phyloP scores from a whole-genome alignment of 352 stramenopile species.

The Phytophthora crassamura region DNA sequence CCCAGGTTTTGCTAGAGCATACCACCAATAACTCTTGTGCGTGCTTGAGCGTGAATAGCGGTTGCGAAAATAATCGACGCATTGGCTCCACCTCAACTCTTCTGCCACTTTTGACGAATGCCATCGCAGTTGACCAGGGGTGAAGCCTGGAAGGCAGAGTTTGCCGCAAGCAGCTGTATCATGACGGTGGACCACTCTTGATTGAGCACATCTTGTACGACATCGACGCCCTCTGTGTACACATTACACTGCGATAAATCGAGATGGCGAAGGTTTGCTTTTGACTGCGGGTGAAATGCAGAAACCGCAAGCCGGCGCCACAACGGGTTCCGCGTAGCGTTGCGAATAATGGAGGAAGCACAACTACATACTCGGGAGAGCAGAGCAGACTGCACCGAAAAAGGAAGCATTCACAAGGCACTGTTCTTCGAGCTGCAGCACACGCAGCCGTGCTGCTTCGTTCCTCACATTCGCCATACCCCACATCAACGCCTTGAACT shows the following conservation, averaged over 20 bases:
- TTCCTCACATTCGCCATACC: constrained; percentile 5
- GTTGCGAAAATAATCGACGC: constrained; percentile 24
- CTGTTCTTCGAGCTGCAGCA: constrained; percentile 6
- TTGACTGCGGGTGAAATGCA: constrained; percentile 28
- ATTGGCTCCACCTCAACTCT: constrained; percentile 24
- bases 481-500: constrained; percentile 19
- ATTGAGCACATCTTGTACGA: constrained; percentile 4
- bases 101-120: constrained; percentile 15
- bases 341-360: constrained; percentile 8
- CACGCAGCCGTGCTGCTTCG: neutral
- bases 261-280: constrained; percentile 11
- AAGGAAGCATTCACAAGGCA: constrained; percentile 7
- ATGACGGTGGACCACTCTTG: constrained; percentile 22
- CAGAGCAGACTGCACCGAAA: constrained; percentile 20
- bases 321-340: neutral
- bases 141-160: neutral
- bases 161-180: constrained; percentile 5
- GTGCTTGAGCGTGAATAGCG: constrained; percentile 12
- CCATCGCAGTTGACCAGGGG: neutral
- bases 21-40: constrained; percentile 16
- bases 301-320: constrained; percentile 33
- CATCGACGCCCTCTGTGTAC: constrained; percentile 14
- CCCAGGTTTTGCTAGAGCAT: constrained; percentile 13
- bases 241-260: constrained; percentile 27
- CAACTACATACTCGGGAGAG: constrained; percentile 15